Percentiles rank a stretch among this genome's conserved stretches.
These are phyloP conservation scores for Fusarium sp. DNA, from an alignment of 2,329 filamentous ascomycete genomes.

Conservation along the genomic window DNA sequence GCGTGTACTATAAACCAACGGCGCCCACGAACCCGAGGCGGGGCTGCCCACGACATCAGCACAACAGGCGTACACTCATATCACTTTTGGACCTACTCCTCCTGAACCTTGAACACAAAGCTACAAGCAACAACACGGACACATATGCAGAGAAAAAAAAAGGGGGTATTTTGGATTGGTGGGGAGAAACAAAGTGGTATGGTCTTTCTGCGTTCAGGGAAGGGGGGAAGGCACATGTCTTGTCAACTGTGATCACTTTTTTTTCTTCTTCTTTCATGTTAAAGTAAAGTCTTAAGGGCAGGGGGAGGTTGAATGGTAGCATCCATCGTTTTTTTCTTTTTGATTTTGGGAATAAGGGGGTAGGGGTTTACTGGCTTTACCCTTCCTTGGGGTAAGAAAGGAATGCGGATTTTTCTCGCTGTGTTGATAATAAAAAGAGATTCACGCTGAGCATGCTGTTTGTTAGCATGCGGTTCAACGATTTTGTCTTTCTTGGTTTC, in stretches of 20 bases:
- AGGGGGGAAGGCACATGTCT: slow-evolving; percentile 10
- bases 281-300: slow-evolving; percentile 14
- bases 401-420: slow-evolving; percentile 13
- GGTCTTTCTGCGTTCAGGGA: slow-evolving; percentile 23
- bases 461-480: slow-evolving; percentile 27
- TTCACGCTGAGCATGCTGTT: slow-evolving; percentile 29
- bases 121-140: slow-evolving; percentile 9
- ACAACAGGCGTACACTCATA: slow-evolving; percentile 17
- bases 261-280: slow-evolving; percentile 3
- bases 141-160: slow-evolving; percentile 19
- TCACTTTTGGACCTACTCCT: slow-evolving; percentile 2
- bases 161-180: slow-evolving; percentile 32
- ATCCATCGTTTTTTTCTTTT: background rate
- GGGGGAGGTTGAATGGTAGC: slow-evolving; percentile 6
- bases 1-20: slow-evolving; percentile 27
- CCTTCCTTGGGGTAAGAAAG: slow-evolving; percentile 3
- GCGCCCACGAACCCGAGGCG: background rate
- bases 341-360: slow-evolving; percentile 13
- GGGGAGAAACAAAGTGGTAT: slow-evolving; percentile 17
- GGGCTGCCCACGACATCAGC: slow-evolving; percentile 8
- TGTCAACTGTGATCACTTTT: slow-evolving; percentile 3
- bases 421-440: slow-evolving; percentile 37
- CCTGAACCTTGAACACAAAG: slow-evolving; percentile 1
- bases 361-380: slow-evolving; percentile 6
- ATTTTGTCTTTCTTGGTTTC: background rate